Base-by-base conservation (phyloP, 202 grass and related monocot species). In the Setaria italica region DNA sequence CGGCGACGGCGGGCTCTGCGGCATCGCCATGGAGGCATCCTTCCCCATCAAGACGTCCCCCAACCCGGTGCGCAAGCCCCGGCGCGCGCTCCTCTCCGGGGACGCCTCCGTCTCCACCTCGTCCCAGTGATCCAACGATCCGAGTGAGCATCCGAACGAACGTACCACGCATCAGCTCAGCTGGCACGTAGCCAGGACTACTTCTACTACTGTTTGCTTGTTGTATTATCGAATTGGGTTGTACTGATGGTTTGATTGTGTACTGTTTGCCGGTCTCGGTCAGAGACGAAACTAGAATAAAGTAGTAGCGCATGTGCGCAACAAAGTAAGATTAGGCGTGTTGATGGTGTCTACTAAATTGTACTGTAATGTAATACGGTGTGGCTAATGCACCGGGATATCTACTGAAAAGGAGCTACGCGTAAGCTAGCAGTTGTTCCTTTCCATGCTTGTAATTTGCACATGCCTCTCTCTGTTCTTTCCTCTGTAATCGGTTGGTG, bases 1-100 rank as follows among this genome's bases (percentile, higher is more conserved):
- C 54, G 78, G 69, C 4, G 60, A 84, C 12, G 84, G 85, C 16
- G 91, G 94, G 9, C 70, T 92, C 48, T 97, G 94, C 76, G 91
- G 94, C 70, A 97, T 97, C 78, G 94, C 89, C 85, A 94, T 94
- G 89, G 89, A 93, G 55, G 85, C 91, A 1, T 97, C 94, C 25
- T 97, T 80, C 53, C 91, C 91, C 11, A 30, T 97, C 82, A 97
- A 97, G 79, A 88, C 66, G 46, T 89, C 91, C 6, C 90, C 82
- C 53, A 94, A 94, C 43, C 93, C 84, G 62, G 70, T 1, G 54
- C 37, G 14, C 42, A 82, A 16, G 45, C 80, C 86, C 33, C 59
- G 72, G 33, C 80, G 80, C 55, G 80, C 86, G 15, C 86, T 88
- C 65, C 45, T 68, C 72, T 25, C 72, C 76, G 76, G 71, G 59